Evolutionary conservation across 192 early-diverging fungal species (phyloP), one percentile per base, ranked within the genome.

Genomic region (Linnemannia zychae): DNA sequence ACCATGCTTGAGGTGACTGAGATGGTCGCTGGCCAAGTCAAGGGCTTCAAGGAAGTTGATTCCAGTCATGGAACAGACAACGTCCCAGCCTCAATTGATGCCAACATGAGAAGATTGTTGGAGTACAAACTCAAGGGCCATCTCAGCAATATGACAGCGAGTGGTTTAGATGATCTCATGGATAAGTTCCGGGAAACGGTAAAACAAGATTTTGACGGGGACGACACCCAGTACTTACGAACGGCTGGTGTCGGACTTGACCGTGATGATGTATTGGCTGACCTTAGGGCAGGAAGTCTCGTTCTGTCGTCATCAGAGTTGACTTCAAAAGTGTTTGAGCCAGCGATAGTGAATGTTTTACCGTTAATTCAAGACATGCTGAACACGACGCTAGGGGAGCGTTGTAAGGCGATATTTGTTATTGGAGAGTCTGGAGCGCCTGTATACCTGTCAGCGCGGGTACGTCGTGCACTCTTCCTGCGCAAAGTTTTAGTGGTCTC

Each of bases 401-500:
- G n/a, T n/a, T 92, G 78, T 78, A 86, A 48, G n/a, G 89, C 91
- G 24, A 83, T 92, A 37, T 89, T 92, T 68, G 28, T 92, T 48
- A 87, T 90, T 18, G 91, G 90, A 77, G 91, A 90, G 1, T 92
- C 90, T 81, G 89, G 91, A 31, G 82, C 87, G 0, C 89, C 91
- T 13, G 84, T 82, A 3, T 92, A 92, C 71, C 53, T 92, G 15
- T 87, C 82, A 57, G 80, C 85, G 57, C 87, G 89, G 28, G 83
- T 90, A 13, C 84, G 85, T 38, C 60, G 89, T 33, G 86, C 88
- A 57, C n/a, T n/a, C n/a, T 90, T 91, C 74, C 67, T 75, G 9
- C 40, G 71, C 44, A 75, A 87, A 18, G 87, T 90, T 6, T 82
- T 81, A 16, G 22, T 90, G 11, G 80, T 92, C 9, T 88, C 87